Conservation (phyloP, 148 eudicot genomes). For the Vaccinium vitisidaea region DNA sequence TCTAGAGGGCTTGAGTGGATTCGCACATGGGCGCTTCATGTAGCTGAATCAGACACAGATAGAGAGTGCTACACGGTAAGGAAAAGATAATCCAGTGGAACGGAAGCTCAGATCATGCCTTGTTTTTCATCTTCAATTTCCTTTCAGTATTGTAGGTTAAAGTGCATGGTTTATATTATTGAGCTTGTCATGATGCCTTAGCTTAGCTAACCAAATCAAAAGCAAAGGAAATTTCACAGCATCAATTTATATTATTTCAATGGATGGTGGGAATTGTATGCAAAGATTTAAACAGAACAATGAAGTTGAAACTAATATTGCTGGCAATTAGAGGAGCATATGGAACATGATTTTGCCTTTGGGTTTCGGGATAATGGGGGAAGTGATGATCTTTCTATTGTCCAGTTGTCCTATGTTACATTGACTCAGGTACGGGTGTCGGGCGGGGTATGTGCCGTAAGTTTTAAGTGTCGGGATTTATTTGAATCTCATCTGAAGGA, state of each 20-base stretch:
- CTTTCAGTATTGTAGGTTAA: background rate
- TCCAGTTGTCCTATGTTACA: background rate
- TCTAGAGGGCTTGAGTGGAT: constrained; percentile 91
- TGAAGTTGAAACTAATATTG: background rate
- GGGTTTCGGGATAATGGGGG: background rate
- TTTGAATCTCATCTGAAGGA: background rate
- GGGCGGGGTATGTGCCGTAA: background rate
- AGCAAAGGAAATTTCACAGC: background rate
- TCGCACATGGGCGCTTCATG: constrained; percentile 77
- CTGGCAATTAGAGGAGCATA: background rate
- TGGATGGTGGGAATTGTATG: background rate
- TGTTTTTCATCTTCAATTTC: background rate
- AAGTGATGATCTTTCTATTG: background rate
- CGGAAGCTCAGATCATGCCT: background rate
- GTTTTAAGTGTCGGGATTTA: background rate
- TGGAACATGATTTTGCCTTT: background rate
- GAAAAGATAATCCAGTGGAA: background rate
- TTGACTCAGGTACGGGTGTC: background rate
- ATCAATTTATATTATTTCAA: background rate
- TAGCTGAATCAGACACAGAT: constrained; percentile 83
- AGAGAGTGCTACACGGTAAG: constrained; percentile 85
- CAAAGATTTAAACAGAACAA: background rate
- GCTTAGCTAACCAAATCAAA: background rate
- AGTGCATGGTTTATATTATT: background rate
- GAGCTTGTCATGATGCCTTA: constrained; percentile 3